Percentiles rank a stretch among this genome's conserved stretches.
Evolutionary conservation across 345 rosid species (phyloP).

Genomic region (Lumnitzera littorea): DNA sequence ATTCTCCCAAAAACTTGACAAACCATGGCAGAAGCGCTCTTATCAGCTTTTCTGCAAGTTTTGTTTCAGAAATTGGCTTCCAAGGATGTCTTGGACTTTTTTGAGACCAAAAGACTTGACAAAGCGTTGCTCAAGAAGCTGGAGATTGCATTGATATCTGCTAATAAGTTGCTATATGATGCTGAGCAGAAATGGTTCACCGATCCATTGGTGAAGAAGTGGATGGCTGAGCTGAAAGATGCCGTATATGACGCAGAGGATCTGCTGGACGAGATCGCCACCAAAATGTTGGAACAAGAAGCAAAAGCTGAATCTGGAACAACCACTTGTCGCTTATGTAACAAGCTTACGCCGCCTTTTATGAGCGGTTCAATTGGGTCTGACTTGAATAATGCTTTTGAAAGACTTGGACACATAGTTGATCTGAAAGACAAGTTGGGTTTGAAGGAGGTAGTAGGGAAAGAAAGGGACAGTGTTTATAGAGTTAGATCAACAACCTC

Average conservation of each 20-base stretch:
- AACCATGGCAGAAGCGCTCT: too few species aligned
- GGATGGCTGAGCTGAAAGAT: conserved; percentile 16
- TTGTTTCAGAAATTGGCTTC: conserved; percentile 5
- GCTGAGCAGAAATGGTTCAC: conserved; percentile 21
- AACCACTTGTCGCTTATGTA: not conserved
- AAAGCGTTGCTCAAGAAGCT: conserved; percentile 1
- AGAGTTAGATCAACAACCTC: conserved; percentile 3
- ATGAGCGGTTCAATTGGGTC: not conserved
- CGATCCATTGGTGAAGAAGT: conserved; percentile 1
- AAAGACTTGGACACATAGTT: conserved; percentile 6
- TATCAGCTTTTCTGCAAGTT: too few species aligned
- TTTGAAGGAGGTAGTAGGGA: not conserved
- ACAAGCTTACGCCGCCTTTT: not conserved
- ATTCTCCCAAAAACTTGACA: too few species aligned
- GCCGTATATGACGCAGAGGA: conserved; percentile 18
- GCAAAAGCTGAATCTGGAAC: not conserved
- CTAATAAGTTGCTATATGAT: conserved; percentile 9
- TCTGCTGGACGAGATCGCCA: conserved; percentile 20
- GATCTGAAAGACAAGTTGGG: not conserved
- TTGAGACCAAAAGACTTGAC: not conserved
- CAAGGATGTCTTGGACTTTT: conserved; percentile 6
- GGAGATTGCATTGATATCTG: not conserved
- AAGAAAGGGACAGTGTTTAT: not conserved
- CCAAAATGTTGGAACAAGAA: not conserved
- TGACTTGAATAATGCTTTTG: conserved; percentile 4